Evolutionary conservation across 257 asterid genomes (phyloP).

Genomic region (Solanum bukasovii): DNA sequence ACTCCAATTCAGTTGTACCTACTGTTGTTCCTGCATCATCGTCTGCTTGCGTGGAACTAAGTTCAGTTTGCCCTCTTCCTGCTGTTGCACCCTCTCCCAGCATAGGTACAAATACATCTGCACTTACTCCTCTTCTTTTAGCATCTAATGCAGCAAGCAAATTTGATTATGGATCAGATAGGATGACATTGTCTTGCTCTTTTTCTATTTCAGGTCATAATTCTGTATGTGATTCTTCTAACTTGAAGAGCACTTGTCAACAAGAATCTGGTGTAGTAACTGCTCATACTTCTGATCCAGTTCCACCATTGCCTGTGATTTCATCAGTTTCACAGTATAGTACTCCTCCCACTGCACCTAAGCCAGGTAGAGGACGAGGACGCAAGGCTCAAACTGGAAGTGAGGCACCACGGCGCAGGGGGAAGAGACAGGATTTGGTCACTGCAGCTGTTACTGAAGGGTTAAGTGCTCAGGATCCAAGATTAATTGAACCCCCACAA

Average conservation of each 20-base stretch:
- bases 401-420: conserved; percentile 56
- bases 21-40: conserved; percentile 3
- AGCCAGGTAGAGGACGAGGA: conserved; percentile 54
- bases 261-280: conserved; percentile 23
- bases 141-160: conserved; percentile 24
- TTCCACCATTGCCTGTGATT: conserved; percentile 22
- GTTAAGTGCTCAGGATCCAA: conserved; percentile 31
- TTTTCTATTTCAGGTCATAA: conserved; percentile 12
- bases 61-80: not conserved
- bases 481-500: conserved; percentile 35
- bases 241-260: conserved; percentile 19
- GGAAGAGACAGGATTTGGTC: conserved; percentile 51
- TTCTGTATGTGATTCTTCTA: conserved; percentile 16
- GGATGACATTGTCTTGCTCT: conserved; percentile 14
- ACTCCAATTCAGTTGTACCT: conserved; percentile 11
- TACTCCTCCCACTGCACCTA: conserved; percentile 29
- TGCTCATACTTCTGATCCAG: conserved; percentile 23
- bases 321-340: conserved; percentile 19
- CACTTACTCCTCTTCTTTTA: conserved; percentile 17
- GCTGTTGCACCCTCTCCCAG: not conserved
- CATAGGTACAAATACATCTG: not conserved
- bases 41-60: not conserved
- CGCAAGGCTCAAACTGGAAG: conserved; percentile 47
- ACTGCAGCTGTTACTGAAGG: conserved; percentile 31
- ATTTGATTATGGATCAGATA: conserved; percentile 14